Evolutionary conservation across 2,329 filamentous ascomycete species (phyloP), one percentile per base, ranked within the genome.

Genomic region (Fusarium dimerum): DNA sequence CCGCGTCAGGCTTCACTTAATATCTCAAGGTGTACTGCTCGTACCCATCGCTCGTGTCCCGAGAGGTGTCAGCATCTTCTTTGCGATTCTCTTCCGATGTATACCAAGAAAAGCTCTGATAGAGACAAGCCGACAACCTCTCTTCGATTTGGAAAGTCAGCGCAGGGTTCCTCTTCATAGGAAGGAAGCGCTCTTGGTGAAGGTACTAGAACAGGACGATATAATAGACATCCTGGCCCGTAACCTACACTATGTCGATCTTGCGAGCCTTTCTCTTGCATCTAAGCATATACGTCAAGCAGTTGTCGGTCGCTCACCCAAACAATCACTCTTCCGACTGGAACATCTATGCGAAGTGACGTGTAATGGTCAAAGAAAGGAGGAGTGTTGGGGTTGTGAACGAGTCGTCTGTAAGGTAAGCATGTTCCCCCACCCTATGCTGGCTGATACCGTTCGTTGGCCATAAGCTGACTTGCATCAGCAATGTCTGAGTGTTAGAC

Each of bases 321-420:
- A 36, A 15, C 10, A 36, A 56, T 3, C 6, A 40, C 2, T 16
- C 7, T 3, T 26, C 6, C 46, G 53, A 0, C 18, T 48, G n/a
- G 55, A 57, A 15, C 26, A n/a, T 1, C 9, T 57, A 1, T 57
- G 55, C 5, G n/a, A 38, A 2, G 26, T 41, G 2, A 41, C 53
- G 0, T 57, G 55, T 12, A 1, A 43, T 1, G n/a, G 34, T 3
- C 43, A 54, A 2, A n/a, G 16, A 4, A 57, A 57, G 7, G 45
- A n/a, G 10, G 53, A 57, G 32, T 57, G 55, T 6, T 57, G 55
- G 55, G 45, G 45, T 5, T 57, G 55, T 10, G 55, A 56, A 5
- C 45, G 55, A 1, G 53, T 57, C 7, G 43, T 56, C 10, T 57
- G 55, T n/a, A 13, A 45, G 6, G 55, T 56, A 45, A 18, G 52